A percentile compares a stretch with the other conserved stretches of the same genome.
These are phyloP conservation scores for Ormosia emarginata DNA, from an alignment of 306 rosid genomes.

Conservation along the genomic window DNA sequence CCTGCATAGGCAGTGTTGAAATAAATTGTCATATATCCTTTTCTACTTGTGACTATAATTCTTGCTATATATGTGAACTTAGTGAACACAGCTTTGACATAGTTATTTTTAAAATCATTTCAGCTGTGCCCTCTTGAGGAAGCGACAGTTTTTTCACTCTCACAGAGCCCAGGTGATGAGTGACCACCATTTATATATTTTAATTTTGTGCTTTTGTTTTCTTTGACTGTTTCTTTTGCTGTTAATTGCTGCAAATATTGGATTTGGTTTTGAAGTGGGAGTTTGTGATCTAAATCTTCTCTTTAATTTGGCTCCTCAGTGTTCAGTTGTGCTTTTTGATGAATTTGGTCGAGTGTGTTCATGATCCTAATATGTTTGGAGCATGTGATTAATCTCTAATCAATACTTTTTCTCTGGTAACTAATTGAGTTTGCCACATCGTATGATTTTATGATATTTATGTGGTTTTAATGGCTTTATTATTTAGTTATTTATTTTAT, in stretches of 20 bases:
- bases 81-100: neutral
- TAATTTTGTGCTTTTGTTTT: neutral
- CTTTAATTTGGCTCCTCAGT: neutral
- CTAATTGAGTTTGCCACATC: neutral
- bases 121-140: constrained; percentile 69
- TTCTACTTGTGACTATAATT: neutral
- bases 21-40: neutral
- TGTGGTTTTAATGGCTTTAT: too few relatives aligned
- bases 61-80: neutral
- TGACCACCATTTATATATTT: neutral
- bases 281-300: neutral
- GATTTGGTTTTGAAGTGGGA: neutral
- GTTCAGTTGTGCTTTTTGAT: neutral
- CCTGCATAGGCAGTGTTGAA: neutral
- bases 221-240: neutral
- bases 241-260: neutral
- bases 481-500: too few relatives aligned
- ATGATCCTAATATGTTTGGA: neutral
- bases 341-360: neutral
- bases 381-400: neutral
- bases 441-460: neutral
- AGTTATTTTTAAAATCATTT: constrained; percentile 21
- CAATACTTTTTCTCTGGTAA: neutral
- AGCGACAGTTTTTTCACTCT: constrained; percentile 82
- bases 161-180: constrained; percentile 80